Evolutionary conservation across 768 basidiomycete species (phyloP).

Genomic region (Kwoniella heveanensis): DNA sequence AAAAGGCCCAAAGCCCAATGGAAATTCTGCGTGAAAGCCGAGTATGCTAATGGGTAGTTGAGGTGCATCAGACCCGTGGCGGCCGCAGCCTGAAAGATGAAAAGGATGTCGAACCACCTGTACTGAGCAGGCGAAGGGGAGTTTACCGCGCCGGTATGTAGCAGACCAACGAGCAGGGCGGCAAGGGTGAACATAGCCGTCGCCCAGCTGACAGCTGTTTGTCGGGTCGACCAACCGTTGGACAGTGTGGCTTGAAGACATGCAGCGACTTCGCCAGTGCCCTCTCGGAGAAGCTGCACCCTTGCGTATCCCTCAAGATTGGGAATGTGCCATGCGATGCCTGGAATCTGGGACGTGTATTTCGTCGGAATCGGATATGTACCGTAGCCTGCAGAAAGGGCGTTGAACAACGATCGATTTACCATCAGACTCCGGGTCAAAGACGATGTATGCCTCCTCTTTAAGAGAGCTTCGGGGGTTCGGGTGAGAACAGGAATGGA

Average conservation of each 20-base stretch:
- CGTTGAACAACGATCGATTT: too few species aligned
- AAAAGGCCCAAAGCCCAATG: slow-evolving; percentile 80
- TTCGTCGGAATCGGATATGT: slow-evolving; percentile 51
- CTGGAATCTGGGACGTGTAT: slow-evolving; percentile 66
- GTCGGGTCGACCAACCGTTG: slow-evolving; percentile 83
- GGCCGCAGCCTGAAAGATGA: slow-evolving; percentile 81
- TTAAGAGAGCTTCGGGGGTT: too few species aligned
- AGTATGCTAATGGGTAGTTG: slow-evolving; percentile 83
- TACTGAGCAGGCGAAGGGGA: slow-evolving; percentile 65
- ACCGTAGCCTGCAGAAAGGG: slow-evolving; percentile 55
- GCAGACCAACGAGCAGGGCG: slow-evolving; percentile 63
- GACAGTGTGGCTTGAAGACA: slow-evolving; percentile 90
- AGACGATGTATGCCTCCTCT: too few species aligned
- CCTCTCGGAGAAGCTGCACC: slow-evolving; percentile 69
- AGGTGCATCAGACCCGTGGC: slow-evolving; percentile 74
- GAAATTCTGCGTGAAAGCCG: slow-evolving; percentile 80
- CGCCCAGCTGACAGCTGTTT: slow-evolving; percentile 74
- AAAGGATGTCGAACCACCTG: slow-evolving; percentile 78
- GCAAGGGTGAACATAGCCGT: slow-evolving; percentile 64
- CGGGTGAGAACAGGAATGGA: background rate
- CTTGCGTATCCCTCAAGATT: slow-evolving; percentile 89
- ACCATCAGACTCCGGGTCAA: too few species aligned
- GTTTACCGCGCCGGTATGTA: slow-evolving; percentile 55
- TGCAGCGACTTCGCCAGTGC: slow-evolving; percentile 73
- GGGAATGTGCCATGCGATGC: slow-evolving; percentile 81